These are phyloP conservation scores for Schoenoplectus triqueter DNA, from an alignment of 202 grass and related monocot species.

Conservation along the genomic window DNA sequence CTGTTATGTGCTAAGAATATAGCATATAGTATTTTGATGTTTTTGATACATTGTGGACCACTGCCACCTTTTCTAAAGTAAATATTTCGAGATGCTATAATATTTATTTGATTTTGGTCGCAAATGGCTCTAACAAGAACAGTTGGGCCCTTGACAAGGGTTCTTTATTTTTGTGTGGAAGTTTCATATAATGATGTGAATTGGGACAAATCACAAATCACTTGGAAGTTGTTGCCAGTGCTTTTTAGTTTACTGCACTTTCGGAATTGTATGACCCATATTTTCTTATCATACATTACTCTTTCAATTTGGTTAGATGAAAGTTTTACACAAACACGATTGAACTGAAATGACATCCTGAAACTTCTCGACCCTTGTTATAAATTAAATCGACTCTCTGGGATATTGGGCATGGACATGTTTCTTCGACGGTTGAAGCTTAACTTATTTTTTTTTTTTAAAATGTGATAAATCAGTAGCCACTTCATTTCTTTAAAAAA, in stretches of 20 bases:
- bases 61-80: not conserved
- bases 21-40: not conserved
- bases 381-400: not conserved
- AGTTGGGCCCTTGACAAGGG: not conserved
- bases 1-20: not conserved
- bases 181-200: not conserved
- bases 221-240: not conserved
- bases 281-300: not conserved
- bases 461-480: no score
- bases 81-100: not conserved
- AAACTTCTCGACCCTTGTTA: not conserved
- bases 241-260: not conserved
- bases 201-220: not conserved
- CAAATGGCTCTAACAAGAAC: not conserved
- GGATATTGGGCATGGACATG: not conserved
- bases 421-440: no score
- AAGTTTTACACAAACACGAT: not conserved
- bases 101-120: slow-evolving; percentile 10
- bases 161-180: not conserved
- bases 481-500: no score
- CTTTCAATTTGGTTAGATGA: not conserved
- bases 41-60: slow-evolving; percentile 1
- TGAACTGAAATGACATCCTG: not conserved
- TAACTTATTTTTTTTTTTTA: no score
- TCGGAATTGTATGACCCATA: not conserved